A percentile compares a stretch with the other conserved stretches of the same genome.
These are phyloP conservation scores for Clonostachys solani DNA, from an alignment of 2,329 filamentous ascomycete genomes.

Conservation along the genomic window DNA sequence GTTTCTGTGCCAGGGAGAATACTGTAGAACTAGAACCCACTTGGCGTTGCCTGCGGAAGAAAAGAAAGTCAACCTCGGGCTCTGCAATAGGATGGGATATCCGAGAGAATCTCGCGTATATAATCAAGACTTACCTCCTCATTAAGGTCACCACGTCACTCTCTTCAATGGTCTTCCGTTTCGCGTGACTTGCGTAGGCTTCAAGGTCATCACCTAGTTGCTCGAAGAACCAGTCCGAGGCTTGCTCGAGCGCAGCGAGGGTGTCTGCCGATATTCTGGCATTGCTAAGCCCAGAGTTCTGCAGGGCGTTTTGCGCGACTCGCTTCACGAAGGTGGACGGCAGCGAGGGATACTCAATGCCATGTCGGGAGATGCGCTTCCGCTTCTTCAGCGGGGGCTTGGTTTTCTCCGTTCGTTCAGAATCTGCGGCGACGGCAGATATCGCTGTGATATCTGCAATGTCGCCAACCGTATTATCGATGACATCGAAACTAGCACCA, in stretches of 20 bases:
- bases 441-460: conserved; percentile 6
- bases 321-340: conserved; percentile 71
- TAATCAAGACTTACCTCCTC: conserved; percentile 60
- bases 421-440: conserved; percentile 8
- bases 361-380: conserved; percentile 60
- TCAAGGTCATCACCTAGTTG: conserved; percentile 77
- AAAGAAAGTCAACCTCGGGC: conserved; percentile 13
- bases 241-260: conserved; percentile 69
- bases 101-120: background rate
- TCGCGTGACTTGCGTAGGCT: conserved; percentile 76
- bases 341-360: conserved; percentile 71
- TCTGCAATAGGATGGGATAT: background rate
- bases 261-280: conserved; percentile 70
- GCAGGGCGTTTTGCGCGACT: conserved; percentile 66
- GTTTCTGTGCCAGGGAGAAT: conserved; percentile 80
- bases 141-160: conserved; percentile 78
- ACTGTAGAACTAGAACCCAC: conserved; percentile 66
- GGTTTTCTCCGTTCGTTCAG: background rate
- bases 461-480: background rate
- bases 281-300: conserved; percentile 60
- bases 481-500: background rate
- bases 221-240: conserved; percentile 90
- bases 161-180: conserved; percentile 81
- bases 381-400: conserved; percentile 19
- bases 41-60: conserved; percentile 66